Conservation (phyloP, 768 basidiomycete species). For the Naganishia kalamii region DNA sequence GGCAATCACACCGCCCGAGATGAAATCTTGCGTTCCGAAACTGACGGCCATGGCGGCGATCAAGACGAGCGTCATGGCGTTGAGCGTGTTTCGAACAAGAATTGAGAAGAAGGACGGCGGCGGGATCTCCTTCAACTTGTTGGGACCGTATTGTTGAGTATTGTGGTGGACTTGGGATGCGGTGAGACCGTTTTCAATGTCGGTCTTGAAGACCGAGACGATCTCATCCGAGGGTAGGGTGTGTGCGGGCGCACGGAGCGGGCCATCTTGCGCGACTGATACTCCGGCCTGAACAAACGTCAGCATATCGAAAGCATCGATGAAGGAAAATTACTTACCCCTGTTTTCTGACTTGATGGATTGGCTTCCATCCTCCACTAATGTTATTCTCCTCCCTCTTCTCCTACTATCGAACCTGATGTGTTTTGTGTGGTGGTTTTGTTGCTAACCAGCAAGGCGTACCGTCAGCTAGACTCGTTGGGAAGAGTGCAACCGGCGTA, state of each 20-base stretch:
- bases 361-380: conserved; percentile 3
- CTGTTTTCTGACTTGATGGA: neutral
- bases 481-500: neutral
- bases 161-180: conserved; percentile 33
- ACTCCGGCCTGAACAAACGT: conserved; percentile 46
- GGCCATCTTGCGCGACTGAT: conserved; percentile 23
- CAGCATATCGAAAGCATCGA: neutral
- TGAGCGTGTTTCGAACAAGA: conserved; percentile 40
- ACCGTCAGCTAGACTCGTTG: conserved; percentile 13
- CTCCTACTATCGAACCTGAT: neutral
- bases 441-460: neutral
- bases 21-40: conserved; percentile 56
- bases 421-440: neutral
- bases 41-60: conserved; percentile 52
- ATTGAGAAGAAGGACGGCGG: conserved; percentile 38
- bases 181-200: conserved; percentile 36
- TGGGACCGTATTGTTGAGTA: conserved; percentile 39
- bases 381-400: conserved; percentile 20
- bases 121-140: conserved; percentile 43
- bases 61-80: conserved; percentile 41
- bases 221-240: conserved; percentile 37
- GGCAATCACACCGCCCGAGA: conserved; percentile 52
- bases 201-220: conserved; percentile 34
- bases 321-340: neutral
- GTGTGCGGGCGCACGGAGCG: conserved; percentile 28